These are phyloP conservation scores for Rutidosis leptorrhynchoides DNA, from an alignment of 129 eudicot species.

Conservation along the genomic window DNA sequence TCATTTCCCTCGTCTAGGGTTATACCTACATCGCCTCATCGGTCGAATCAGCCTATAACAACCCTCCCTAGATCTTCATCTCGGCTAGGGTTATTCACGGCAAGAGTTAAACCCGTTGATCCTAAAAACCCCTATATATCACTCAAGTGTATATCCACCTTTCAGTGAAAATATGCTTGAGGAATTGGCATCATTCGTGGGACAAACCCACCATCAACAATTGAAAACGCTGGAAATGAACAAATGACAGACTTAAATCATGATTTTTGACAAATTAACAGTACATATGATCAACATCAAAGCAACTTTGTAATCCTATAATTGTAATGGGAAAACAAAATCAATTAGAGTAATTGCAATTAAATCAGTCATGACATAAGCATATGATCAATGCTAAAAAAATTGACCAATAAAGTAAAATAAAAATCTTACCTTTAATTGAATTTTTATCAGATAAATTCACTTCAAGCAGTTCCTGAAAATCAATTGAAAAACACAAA, in stretches of 20 bases:
- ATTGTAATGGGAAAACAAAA: not conserved
- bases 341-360: not conserved
- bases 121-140: too few relatives aligned
- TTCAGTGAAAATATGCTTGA: too few relatives aligned
- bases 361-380: not conserved
- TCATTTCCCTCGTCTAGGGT: too few relatives aligned
- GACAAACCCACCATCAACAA: not conserved
- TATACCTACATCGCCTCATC: too few relatives aligned
- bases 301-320: not conserved
- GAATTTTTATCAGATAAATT: not conserved
- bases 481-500: slow-evolving; percentile 18
- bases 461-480: slow-evolving; percentile 2
- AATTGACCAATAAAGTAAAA: not conserved
- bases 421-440: not conserved
- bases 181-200: too few relatives aligned
- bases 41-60: too few relatives aligned
- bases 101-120: too few relatives aligned
- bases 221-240: not conserved
- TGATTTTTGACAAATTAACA: not conserved
- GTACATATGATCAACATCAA: too few relatives aligned
- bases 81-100: too few relatives aligned
- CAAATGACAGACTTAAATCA: not conserved
- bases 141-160: too few relatives aligned
- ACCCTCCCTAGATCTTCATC: too few relatives aligned
- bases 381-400: slow-evolving; percentile 8